phyloP scores from a whole-genome alignment of 768 basidiomycete species.

The Lepiota venenata region DNA sequence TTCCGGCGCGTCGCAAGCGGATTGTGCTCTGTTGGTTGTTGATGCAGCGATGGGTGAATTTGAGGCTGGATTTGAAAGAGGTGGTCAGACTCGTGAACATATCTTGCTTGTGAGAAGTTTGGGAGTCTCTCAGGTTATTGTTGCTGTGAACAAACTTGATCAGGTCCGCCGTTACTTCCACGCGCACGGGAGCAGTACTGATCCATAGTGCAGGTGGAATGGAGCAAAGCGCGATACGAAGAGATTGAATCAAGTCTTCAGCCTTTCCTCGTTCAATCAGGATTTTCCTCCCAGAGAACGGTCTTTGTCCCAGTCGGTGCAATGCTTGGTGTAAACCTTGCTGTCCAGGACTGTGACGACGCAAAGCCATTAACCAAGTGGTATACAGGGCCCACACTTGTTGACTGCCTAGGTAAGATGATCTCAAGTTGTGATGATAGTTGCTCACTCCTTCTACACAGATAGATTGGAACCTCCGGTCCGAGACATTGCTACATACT shows the following conservation, averaged over 20 bases:
- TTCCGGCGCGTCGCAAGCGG: constrained; percentile 95
- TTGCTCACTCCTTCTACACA: constrained; percentile 23
- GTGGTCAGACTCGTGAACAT: constrained; percentile 96
- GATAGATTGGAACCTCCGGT: constrained; percentile 80
- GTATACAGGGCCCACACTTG: constrained; percentile 86
- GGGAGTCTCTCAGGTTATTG: constrained; percentile 86
- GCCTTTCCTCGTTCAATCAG: constrained; percentile 84
- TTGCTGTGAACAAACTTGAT: constrained; percentile 95
- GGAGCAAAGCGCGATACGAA: constrained; percentile 80
- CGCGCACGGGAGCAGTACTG: not conserved
- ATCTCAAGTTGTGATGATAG: not conserved
- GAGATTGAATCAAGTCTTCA: constrained; percentile 73
- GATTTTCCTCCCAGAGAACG: constrained; percentile 77
- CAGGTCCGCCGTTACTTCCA: constrained; percentile 43
- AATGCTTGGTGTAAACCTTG: constrained; percentile 85
- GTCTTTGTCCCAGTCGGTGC: constrained; percentile 88
- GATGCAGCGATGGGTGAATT: constrained; percentile 91
- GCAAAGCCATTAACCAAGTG: constrained; percentile 53
- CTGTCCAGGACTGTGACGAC: constrained; percentile 43
- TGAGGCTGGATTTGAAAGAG: constrained; percentile 91
- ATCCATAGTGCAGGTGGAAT: constrained; percentile 62
- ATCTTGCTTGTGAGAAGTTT: constrained; percentile 87
- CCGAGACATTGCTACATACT: constrained; percentile 70
- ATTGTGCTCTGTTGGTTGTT: constrained; percentile 90
- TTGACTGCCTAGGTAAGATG: constrained; percentile 70